Conservation (phyloP, 192 early-diverging fungal species). For the Anaeromyces robustus region DNA sequence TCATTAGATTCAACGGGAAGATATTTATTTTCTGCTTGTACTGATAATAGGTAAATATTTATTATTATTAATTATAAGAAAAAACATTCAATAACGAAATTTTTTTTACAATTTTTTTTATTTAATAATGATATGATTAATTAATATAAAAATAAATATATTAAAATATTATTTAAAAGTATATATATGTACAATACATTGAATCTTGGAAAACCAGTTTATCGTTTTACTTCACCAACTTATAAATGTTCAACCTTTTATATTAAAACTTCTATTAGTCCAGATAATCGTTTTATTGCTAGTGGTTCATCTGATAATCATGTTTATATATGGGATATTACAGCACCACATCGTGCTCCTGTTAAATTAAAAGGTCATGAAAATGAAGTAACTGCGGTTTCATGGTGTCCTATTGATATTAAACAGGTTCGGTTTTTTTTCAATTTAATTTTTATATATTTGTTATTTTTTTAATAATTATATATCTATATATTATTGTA, state of each 20-base stretch:
- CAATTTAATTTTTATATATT: too few relatives aligned
- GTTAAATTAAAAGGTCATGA: slow-evolving; percentile 44
- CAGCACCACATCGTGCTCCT: slow-evolving; percentile 19
- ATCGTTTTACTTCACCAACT: slow-evolving; percentile 30
- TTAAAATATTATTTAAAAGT: slow-evolving; percentile 5
- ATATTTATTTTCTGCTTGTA: slow-evolving; percentile 54
- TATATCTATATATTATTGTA: not conserved
- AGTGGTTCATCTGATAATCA: slow-evolving; percentile 48
- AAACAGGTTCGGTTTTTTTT: slow-evolving; percentile 15
- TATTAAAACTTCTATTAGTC: slow-evolving; percentile 47
- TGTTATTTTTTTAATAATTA: too few relatives aligned
- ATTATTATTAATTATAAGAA: not conserved
- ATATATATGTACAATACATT: slow-evolving; percentile 56
- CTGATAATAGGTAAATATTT: slow-evolving; percentile 31
- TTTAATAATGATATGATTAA: too few relatives aligned
- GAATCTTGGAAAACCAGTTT: slow-evolving; percentile 24
- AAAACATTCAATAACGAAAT: too few relatives aligned
- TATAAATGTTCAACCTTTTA: slow-evolving; percentile 52
- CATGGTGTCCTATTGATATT: slow-evolving; percentile 40
- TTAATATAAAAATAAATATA: too few relatives aligned
- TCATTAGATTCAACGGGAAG: slow-evolving; percentile 42
- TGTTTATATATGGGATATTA: slow-evolving; percentile 58
- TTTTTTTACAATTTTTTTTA: too few relatives aligned
- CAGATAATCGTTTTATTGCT: slow-evolving; percentile 53
- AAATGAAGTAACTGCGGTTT: slow-evolving; percentile 53